Evolutionary conservation across 2,329 filamentous ascomycete species (phyloP), one percentile per base, ranked within the genome.

Genomic region (Phaeophleospora eucalypticola): DNA sequence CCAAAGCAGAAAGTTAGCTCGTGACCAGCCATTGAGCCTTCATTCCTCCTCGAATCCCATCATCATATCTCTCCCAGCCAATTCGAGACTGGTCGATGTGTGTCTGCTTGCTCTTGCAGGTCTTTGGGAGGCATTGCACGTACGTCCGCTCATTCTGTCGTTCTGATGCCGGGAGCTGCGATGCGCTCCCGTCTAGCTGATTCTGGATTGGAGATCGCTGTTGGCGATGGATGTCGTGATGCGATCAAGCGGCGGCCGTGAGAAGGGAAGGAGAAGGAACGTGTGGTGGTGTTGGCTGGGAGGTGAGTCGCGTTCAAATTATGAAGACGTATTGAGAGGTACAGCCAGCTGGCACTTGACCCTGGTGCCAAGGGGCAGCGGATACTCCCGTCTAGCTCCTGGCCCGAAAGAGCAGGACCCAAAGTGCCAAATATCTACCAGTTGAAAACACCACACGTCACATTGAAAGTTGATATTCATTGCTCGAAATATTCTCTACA

Each of bases 1-100:
- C 54, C 37, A 46, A 51, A 49, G 17, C 14, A 21, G 36, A 12
- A 37, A 37, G 36, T 37, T 37, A 37, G 36, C 36, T 37, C 36
- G 36, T 37, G 36, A 37, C 36, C 36, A 37, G 15, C 36, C 8
- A 19, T 37, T 37, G 36, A 16, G 36, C 36, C 9, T 4, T 19
- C 18, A 19, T 37, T 6, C 24, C 12, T 29, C 24, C 12, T 12
- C 24, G 7, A 29, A 29, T 7, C n/a, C n/a, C 4, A 6, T 35
- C 33, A n/a, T 35, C 33, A 16, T n/a, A n/a, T 32, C n/a, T 32
- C 8, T n/a, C n/a, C 27, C 27, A 8, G 33, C 17, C 33, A 16
- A 35, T 4, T 14, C 33, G 33, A 35, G 27, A n/a, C 27, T 32
- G 27, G 27, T 32, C 27, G 27, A 6, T 29, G 24, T 29, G 12